Base-by-base conservation (phyloP, 1,284 basidiomycete genomes). In the Cutaneotrichosporon mucoides region DNA sequence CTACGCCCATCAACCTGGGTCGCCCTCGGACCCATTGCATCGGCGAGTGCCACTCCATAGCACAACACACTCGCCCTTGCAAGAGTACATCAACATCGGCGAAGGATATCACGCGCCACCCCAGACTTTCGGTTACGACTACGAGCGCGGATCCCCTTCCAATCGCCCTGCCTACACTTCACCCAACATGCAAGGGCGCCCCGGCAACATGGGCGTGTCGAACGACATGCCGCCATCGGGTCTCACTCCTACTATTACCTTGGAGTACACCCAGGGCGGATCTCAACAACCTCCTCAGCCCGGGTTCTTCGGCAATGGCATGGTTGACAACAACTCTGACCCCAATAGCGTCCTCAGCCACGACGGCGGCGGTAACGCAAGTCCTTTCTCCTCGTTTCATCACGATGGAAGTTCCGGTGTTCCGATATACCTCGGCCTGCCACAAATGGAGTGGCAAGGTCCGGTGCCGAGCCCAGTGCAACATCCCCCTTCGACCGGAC, bases 361-460 rank as follows among this genome's bases (percentile, higher is more conserved):
- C 16, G 15, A 41, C 34, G 40, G 50, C 10, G n/a, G n/a, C n/a
- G n/a, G n/a, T n/a, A 47, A 16, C 24, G 45, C 15, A 10, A 42
- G 38, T 42, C 36, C 15, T 15, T 41, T 41, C n/a, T 47, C 46
- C 10, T 47, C 33, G 35, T 56, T 56, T 33, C 16, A 48, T 38
- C 15, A 15, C 5, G 16, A 40, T 6, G n/a, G 35, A 9, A 24
- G 15, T 11, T 1, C 40, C 38, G 5, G 37, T 50, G n/a, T 12
- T 13, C 34, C 35, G 9, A 38, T 58, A 15, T 59, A 57, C 47
- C 52, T 61, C n/a, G 37, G 41, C 15, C 15, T 57, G 2, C 55
- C 55, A 1, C 53, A 35, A 46, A 35, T 37, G 10, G 59, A 61
- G 13, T 60, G 59, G 59, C 41, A 43, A n/a, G n/a, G 1, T 33